phyloP scores from a whole-genome alignment of 1,284 basidiomycete species.

The Ganoderma resinaceum region DNA sequence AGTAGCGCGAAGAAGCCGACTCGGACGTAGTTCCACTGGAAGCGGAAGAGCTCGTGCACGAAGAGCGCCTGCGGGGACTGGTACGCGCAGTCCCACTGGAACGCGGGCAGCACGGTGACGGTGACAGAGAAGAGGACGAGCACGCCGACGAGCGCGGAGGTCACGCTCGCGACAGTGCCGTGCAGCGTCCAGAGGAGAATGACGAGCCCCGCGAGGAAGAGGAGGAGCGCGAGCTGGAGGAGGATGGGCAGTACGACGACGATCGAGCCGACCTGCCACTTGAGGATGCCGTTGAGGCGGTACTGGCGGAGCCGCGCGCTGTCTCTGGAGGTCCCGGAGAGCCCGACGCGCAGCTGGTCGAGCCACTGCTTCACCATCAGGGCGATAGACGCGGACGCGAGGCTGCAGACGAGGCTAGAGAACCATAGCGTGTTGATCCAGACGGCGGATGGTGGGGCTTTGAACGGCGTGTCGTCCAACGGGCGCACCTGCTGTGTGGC shows the following conservation, averaged over 20 bases:
- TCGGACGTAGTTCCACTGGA: conserved; percentile 3
- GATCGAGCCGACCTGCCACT: conserved; percentile 33
- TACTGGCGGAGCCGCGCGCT: conserved; percentile 30
- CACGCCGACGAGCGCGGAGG: conserved; percentile 19
- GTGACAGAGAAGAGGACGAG: conserved; percentile 11
- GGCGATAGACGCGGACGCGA: conserved; percentile 22
- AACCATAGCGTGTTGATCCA: conserved; percentile 32
- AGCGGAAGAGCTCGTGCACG: conserved; percentile 10
- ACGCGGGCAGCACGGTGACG: conserved; percentile 26
- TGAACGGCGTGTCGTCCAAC: conserved; percentile 9
- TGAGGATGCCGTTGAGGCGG: conserved; percentile 30
- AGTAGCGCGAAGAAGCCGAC: conserved; percentile 18
- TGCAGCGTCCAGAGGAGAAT: conserved; percentile 31
- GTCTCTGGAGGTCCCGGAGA: conserved; percentile 10
- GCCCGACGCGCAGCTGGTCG: conserved; percentile 5
- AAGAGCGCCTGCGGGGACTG: conserved; percentile 29
- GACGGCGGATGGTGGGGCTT: conserved; percentile 2
- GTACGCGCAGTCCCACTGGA: conserved; percentile 26
- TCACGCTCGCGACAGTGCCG: conserved; percentile 24
- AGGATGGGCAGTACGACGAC: conserved; percentile 33
- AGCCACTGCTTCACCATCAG: conserved; percentile 33
- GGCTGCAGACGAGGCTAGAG: conserved; percentile 24
- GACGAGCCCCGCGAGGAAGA: conserved; percentile 30
- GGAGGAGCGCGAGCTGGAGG: conserved; percentile 32
- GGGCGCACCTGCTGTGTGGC: conserved; percentile 19